These are phyloP conservation scores for Centella asiatica DNA, from an alignment of 129 eudicot genomes.

Conservation along the genomic window DNA sequence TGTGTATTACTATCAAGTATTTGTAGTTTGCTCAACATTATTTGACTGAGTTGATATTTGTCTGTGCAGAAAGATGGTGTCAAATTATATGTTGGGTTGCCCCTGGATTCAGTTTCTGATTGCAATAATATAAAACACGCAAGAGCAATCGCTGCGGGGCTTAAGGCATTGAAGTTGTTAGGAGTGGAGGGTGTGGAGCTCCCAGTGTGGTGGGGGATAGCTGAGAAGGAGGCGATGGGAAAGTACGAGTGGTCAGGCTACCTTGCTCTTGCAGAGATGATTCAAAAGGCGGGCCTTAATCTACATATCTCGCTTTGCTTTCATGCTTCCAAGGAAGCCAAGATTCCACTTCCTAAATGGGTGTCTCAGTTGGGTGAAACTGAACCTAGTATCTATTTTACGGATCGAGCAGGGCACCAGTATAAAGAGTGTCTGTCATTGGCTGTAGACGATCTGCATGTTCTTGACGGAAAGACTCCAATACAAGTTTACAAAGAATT, in stretches of 20 bases:
- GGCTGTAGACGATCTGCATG: slow-evolving; percentile 69
- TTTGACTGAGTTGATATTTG: not conserved
- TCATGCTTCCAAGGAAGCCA: slow-evolving; percentile 47
- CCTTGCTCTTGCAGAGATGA: slow-evolving; percentile 63
- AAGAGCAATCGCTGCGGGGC: slow-evolving; percentile 66
- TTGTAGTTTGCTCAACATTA: not conserved
- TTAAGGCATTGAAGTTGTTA: slow-evolving; percentile 64
- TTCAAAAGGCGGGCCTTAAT: slow-evolving; percentile 57
- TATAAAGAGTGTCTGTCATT: slow-evolving; percentile 65
- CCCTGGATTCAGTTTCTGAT: slow-evolving; percentile 57
- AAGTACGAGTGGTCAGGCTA: slow-evolving; percentile 80
- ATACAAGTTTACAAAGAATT: slow-evolving; percentile 59
- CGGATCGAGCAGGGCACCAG: slow-evolving; percentile 56
- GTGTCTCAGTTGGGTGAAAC: slow-evolving; percentile 52
- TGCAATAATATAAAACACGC: slow-evolving; percentile 41
- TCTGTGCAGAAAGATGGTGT: slow-evolving; percentile 44
- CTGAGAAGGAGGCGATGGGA: slow-evolving; percentile 65
- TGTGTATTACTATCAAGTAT: not conserved
- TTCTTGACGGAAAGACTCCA: slow-evolving; percentile 74
- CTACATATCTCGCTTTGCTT: slow-evolving; percentile 71
- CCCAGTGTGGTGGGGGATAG: slow-evolving; percentile 89
- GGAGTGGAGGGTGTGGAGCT: slow-evolving; percentile 92
- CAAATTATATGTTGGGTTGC: slow-evolving; percentile 68
- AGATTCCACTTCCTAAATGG: slow-evolving; percentile 66
- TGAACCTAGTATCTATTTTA: slow-evolving; percentile 51